These are phyloP conservation scores for Acanthamoeba culbertsoni DNA, from an alignment of 208 protist genomes.

Conservation along the genomic window DNA sequence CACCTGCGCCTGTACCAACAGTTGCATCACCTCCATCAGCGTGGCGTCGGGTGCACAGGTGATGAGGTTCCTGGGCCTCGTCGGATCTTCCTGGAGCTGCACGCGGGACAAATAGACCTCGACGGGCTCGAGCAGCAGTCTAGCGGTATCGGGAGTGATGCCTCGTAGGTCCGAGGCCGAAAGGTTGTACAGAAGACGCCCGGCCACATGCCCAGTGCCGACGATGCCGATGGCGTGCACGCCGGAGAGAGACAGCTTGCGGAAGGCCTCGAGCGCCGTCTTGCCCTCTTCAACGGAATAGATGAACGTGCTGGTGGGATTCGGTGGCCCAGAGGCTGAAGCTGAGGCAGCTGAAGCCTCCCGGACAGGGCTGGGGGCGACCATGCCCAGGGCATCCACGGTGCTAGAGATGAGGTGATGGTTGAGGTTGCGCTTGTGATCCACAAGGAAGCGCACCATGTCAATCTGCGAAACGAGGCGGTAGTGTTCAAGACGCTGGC, in stretches of 20 bases:
- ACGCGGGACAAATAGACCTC: not conserved
- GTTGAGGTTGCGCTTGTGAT: not conserved
- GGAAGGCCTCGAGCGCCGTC: conserved; percentile 8
- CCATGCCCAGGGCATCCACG: not conserved
- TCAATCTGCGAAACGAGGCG: not conserved
- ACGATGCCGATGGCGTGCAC: conserved; percentile 26
- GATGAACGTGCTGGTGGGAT: not conserved
- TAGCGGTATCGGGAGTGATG: conserved; percentile 16
- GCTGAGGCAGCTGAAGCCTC: not conserved
- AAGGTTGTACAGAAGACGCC: not conserved
- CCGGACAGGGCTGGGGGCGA: not conserved
- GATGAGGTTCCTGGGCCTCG: not conserved
- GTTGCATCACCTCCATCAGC: conserved; percentile 18
- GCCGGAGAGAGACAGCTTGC: not conserved
- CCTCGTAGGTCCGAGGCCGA: not conserved
- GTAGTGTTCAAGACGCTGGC: not conserved
- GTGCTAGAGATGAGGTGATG: not conserved
- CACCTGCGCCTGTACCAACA: not conserved
- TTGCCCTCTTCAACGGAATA: not conserved
- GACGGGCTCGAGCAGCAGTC: not conserved
- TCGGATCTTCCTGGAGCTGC: not conserved
- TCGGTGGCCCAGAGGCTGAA: not conserved
- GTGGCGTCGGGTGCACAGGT: not conserved
- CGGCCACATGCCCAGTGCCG: not conserved
- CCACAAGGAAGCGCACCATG: not conserved